Evolutionary conservation across 805 yeast genomes (phyloP), one percentile per base, ranked within the genome.

Genomic region (Metschnikowia henanensis): DNA sequence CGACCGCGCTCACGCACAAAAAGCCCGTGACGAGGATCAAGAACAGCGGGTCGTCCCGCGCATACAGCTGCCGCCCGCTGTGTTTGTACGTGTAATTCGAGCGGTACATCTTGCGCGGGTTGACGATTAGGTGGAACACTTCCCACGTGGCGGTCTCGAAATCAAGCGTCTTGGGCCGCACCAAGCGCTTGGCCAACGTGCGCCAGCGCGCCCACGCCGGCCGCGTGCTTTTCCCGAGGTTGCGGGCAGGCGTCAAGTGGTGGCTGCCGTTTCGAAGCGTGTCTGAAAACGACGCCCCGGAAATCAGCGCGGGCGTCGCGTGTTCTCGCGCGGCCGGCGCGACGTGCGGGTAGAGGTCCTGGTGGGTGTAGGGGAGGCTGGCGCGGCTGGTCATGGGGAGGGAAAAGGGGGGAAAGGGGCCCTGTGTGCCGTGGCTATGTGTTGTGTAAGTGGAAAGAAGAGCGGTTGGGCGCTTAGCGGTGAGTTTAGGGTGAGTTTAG

Each of bases 111-210:
- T 87, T 82, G 56, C 83, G 79, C 2, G 97, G 97, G 32, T 83
- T 78, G 21, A 81, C 70, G 13, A 90, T 70, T 43, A 90, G 67
- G 57, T 88, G 78, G 48, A 84, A 70, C 64, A 90, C 83, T 61
- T 91, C 97, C 96, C 96, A 91, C 47, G 82, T 75, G 12, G 97
- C 96, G 1, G 95, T 87, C 62, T 91, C 97, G 57, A 90, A 87
- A 65, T 91, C 97, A 42, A 90, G 71, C 0, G 96, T 83, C 7
- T 83, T 86, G 1, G 96, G 91, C 52, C 81, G 80, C 50, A 84
- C 68, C 23, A 69, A 48, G 40, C 76, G 55, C 39, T 57, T 58
- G 37, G 59, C 41, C 70, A 70, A 66, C 25, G 50, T 58, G 48
- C 58, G 61, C 41, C 65, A 40, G 43, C 57, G 62, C 22, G 54